phyloP scores from a whole-genome alignment of 805 yeast species.

The Zygosaccharomyces pseudorouxii region DNA sequence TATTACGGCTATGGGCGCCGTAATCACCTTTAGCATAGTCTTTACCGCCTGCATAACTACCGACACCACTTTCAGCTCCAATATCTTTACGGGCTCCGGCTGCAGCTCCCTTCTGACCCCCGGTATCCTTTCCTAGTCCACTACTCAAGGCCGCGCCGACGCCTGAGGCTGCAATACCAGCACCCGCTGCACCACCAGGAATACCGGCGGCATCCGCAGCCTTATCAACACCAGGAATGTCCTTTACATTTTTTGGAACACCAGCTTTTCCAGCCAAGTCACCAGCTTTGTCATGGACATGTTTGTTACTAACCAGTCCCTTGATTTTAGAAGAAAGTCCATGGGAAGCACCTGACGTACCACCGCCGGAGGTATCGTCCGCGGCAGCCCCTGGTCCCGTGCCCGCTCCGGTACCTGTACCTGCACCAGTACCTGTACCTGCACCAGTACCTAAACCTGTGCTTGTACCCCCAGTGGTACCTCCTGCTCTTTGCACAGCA shows the following conservation, averaged over 20 bases:
- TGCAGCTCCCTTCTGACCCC: background rate
- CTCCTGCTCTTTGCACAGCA: constrained; percentile 3
- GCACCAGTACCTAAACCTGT: background rate
- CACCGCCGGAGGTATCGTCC: background rate
- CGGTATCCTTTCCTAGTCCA: background rate
- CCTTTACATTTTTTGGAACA: background rate
- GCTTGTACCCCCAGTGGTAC: background rate
- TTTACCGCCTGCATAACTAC: background rate
- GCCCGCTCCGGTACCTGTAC: background rate
- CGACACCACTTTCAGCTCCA: background rate
- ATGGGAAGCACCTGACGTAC: background rate
- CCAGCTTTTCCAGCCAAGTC: constrained; percentile 1
- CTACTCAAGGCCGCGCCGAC: constrained; percentile 3
- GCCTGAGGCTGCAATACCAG: constrained; percentile 8
- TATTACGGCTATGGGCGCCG: background rate
- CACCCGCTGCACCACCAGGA: constrained; percentile 16
- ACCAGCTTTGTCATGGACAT: background rate
- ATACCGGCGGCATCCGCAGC: constrained; percentile 3
- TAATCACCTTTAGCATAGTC: background rate
- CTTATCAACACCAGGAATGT: background rate
- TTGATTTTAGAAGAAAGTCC: background rate
- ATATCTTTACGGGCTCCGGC: background rate
- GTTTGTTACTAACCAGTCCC: background rate
- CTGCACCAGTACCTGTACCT: background rate
- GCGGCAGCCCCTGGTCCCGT: background rate